Evolutionary conservation across 192 early-diverging fungal genomes (phyloP), one percentile per base, ranked within the genome.

Genomic region (Thamnidium elegans): DNA sequence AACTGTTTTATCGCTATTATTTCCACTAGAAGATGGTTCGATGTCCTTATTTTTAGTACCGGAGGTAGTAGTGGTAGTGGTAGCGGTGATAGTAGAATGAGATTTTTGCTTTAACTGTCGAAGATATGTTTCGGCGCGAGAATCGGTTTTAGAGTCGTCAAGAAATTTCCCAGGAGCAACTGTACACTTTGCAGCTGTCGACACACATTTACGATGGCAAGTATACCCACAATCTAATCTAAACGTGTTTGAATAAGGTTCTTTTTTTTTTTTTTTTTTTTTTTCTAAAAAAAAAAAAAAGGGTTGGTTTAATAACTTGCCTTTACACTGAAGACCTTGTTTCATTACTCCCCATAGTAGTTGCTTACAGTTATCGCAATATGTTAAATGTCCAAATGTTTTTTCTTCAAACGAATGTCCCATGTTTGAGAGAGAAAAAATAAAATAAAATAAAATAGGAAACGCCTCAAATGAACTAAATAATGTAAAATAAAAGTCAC

Each of bases 331-430:
- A 19, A 76, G 58, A 3, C 90, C 90, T 63, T 92, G 88, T 58
- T 81, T 81, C 7, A 77, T 78, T 21, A 90, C 58, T 9, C 90
- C 90, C 90, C 90, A 92, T 44, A 92, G 76, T 46, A 90, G 71
- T 59, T 84, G 79, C 11, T 77, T 76, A 69, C 89, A 91, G 39
- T 78, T 67, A 65, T 86, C 84, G 69, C 90, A 91, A 62, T 86
- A 87, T 1, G 90, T 87, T 23, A 80, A 79, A 31, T 73, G 72
- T 55, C 76, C 71, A 71, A 86, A 91, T 14, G 83, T 87, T 43
- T 75, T 72, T 58, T 76, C 72, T 44, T 81, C 75, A 65, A 90
- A 90, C 17, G 72, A 36, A 67, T 90, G 89, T 51, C 20, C 20
- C 51, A 43, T 45, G 39, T 30, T 23, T 42, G 23, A 26, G n/a